phyloP scores from a whole-genome alignment of 768 basidiomycete genomes.

The Harrya chromipes region DNA sequence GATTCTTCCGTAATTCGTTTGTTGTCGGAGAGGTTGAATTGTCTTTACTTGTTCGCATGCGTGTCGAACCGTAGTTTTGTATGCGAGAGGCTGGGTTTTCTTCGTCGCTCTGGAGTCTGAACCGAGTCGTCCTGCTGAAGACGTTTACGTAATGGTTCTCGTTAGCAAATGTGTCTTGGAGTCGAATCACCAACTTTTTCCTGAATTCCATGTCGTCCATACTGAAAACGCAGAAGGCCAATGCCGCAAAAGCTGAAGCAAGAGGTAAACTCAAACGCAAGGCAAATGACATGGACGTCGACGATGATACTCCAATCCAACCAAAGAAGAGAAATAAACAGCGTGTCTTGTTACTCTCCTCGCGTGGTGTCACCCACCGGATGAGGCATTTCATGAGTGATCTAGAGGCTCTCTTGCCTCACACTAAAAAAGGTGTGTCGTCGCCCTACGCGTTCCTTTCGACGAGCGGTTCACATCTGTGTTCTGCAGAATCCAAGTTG shows the following conservation, averaged over 20 bases:
- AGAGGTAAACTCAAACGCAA: conserved; percentile 59
- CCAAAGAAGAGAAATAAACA: conserved; percentile 86
- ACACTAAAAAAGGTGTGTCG: conserved; percentile 90
- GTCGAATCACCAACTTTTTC: neutral
- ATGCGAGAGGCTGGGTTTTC: neutral
- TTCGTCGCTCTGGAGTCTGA: neutral
- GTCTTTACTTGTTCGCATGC: conserved; percentile 2
- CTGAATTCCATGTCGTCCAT: conserved; percentile 54
- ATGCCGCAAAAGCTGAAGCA: conserved; percentile 46
- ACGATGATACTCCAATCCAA: conserved; percentile 40
- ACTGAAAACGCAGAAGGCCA: conserved; percentile 58
- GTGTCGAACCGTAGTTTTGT: conserved; percentile 12
- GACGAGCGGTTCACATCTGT: neutral
- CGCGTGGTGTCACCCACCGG: conserved; percentile 90
- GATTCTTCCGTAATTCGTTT: neutral
- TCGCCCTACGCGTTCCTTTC: conserved; percentile 1
- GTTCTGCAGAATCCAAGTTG: conserved; percentile 81
- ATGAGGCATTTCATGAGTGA: conserved; percentile 99
- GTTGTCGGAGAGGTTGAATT: conserved; percentile 1
- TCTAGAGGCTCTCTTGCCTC: conserved; percentile 83
- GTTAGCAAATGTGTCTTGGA: neutral
- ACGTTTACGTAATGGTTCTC: conserved; percentile 25
- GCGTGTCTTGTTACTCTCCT: conserved; percentile 88
- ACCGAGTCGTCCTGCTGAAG: neutral
- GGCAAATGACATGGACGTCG: conserved; percentile 58